These are phyloP conservation scores for Rhypophila decipiens DNA, from an alignment of 495 filamentous ascomycete species.

Conservation along the genomic window DNA sequence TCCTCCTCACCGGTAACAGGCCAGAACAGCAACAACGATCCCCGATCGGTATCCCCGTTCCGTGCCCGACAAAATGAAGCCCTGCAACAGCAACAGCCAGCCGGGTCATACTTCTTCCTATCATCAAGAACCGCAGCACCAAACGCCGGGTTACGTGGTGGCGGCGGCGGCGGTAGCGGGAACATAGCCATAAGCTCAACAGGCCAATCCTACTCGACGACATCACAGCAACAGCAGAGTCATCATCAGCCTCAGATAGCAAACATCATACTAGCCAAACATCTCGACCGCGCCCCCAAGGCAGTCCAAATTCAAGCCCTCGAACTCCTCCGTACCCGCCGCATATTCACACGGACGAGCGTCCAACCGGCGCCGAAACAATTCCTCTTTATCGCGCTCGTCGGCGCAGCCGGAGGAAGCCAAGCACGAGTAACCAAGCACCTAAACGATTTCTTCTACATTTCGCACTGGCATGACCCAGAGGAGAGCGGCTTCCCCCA, in stretches of 20 bases:
- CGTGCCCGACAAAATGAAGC: slow-evolving; percentile 14
- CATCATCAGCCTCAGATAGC: slow-evolving; percentile 55
- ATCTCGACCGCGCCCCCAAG: slow-evolving; percentile 63
- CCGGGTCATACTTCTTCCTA: slow-evolving; percentile 18
- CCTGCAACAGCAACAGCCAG: slow-evolving; percentile 9
- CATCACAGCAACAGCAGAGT: too few relatives aligned
- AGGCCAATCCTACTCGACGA: not conserved
- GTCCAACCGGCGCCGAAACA: slow-evolving; percentile 67
- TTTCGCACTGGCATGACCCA: slow-evolving; percentile 78
- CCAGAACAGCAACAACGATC: slow-evolving; percentile 7
- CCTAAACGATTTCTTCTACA: slow-evolving; percentile 78
- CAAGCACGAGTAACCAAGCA: slow-evolving; percentile 43
- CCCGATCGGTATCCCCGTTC: slow-evolving; percentile 30
- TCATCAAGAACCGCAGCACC: slow-evolving; percentile 3
- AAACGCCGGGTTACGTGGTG: not conserved
- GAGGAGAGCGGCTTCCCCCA: slow-evolving; percentile 59
- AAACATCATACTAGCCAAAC: slow-evolving; percentile 74
- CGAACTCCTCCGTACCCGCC: slow-evolving; percentile 72
- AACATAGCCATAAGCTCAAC: not conserved
- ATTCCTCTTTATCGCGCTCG: slow-evolving; percentile 75
- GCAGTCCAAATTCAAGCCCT: slow-evolving; percentile 82
- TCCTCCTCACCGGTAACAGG: slow-evolving; percentile 13
- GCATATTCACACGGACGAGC: slow-evolving; percentile 65
- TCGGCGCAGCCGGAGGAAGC: slow-evolving; percentile 41
- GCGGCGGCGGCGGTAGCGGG: not conserved